Evolutionary conservation across 176 grass and related monocot species (phyloP).

Genomic region (Saccharum officinarum): DNA sequence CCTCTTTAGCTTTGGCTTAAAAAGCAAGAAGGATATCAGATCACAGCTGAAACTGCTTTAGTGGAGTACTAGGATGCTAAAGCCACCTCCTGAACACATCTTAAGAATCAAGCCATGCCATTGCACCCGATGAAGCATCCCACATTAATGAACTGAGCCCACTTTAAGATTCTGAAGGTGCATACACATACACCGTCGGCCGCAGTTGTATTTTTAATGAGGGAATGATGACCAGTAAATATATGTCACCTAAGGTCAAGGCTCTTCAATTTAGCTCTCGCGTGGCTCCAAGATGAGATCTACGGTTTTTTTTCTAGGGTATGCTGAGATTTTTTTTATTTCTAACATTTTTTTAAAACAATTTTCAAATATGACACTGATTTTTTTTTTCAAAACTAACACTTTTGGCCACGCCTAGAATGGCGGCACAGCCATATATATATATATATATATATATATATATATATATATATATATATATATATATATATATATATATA

Average conservation of each 20-base stretch:
- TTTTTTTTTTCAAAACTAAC: no score
- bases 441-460: no score
- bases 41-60: slow-evolving; percentile 24
- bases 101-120: background rate
- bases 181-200: background rate
- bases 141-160: slow-evolving; percentile 31
- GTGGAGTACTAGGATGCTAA: slow-evolving; percentile 17
- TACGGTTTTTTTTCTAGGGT: background rate
- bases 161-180: slow-evolving; percentile 28
- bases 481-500: no score
- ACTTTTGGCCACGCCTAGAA: no score
- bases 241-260: slow-evolving; percentile 42
- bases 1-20: slow-evolving; percentile 14
- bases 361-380: no score
- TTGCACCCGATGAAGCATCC: slow-evolving; percentile 1
- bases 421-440: no score
- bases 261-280: slow-evolving; percentile 28
- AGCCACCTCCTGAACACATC: background rate
- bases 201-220: slow-evolving; percentile 12
- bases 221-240: slow-evolving; percentile 18
- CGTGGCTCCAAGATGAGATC: background rate
- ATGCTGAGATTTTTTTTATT: no score
- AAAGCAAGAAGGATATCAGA: slow-evolving; percentile 17
- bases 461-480: no score
- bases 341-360: no score